Conservation (phyloP, 1,284 basidiomycete species). For the Tilletia walkeri region DNA sequence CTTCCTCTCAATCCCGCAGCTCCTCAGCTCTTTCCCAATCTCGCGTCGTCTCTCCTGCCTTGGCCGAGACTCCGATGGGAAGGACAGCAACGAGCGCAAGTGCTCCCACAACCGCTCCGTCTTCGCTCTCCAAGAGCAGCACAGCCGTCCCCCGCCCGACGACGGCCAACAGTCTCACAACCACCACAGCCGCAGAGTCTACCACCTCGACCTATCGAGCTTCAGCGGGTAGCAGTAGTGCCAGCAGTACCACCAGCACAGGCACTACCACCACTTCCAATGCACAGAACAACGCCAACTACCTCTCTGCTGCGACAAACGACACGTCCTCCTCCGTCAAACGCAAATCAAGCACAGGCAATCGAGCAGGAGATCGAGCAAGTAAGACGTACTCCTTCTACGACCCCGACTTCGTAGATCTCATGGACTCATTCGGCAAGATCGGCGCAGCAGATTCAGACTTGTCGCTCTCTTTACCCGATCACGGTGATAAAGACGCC, state of each 20-base stretch:
- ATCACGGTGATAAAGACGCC: background rate
- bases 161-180: background rate
- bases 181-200: background rate
- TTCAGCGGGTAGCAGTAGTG: conserved; percentile 1
- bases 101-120: background rate
- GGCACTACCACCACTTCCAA: too few species aligned
- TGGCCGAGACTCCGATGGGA: background rate
- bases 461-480: conserved; percentile 15
- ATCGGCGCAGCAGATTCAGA: conserved; percentile 33
- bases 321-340: background rate
- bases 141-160: too few species aligned
- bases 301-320: background rate
- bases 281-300: background rate
- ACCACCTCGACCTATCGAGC: background rate
- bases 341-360: background rate
- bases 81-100: background rate
- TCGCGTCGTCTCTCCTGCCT: background rate
- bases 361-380: background rate
- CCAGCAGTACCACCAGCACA: background rate
- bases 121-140: too few species aligned
- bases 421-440: conserved; percentile 56
- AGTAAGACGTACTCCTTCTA: conserved; percentile 71
- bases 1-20: background rate
- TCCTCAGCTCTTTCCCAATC: background rate
- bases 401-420: conserved; percentile 69